phyloP scores from a whole-genome alignment of 352 stramenopile species.

The Salisapilia sapeloensis region DNA sequence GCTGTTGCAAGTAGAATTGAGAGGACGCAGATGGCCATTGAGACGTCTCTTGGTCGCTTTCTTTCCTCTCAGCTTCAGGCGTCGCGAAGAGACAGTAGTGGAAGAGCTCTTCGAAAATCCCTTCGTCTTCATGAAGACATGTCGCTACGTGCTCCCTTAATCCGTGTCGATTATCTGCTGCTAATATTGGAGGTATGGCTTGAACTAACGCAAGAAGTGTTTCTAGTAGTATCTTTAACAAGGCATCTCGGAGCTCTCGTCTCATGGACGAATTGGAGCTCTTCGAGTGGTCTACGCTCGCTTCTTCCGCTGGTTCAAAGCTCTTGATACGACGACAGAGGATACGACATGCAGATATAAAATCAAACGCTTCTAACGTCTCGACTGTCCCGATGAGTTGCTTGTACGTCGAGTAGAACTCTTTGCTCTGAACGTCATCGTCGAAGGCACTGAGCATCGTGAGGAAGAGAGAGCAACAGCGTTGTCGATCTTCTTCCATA shows the following conservation, averaged over 20 bases:
- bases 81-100: conserved; percentile 51
- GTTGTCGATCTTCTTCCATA: too few relatives aligned
- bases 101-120: conserved; percentile 52
- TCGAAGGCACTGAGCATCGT: conserved; percentile 26
- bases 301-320: conserved; percentile 9
- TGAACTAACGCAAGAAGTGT: conserved; percentile 41
- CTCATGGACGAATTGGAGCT: background rate
- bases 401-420: conserved; percentile 50
- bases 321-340: conserved; percentile 30
- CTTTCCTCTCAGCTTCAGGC: conserved; percentile 7
- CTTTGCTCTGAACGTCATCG: conserved; percentile 16
- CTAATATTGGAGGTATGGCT: conserved; percentile 31
- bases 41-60: conserved; percentile 5
- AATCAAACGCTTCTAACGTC: conserved; percentile 18
- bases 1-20: conserved; percentile 61
- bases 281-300: too few relatives aligned
- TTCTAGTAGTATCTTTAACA: conserved; percentile 34
- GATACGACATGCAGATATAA: conserved; percentile 22
- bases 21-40: conserved; percentile 14
- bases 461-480: conserved; percentile 33
- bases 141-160: too few relatives aligned
- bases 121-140: conserved; percentile 32
- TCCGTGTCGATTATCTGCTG: too few relatives aligned
- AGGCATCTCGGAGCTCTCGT: conserved; percentile 8
- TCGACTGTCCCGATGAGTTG: conserved; percentile 29